A percentile compares a stretch with the other conserved stretches of the same genome.
These are phyloP conservation scores for Rhodosporidiobolus odoratus DNA, from an alignment of 768 basidiomycete species.

Conservation along the genomic window DNA sequence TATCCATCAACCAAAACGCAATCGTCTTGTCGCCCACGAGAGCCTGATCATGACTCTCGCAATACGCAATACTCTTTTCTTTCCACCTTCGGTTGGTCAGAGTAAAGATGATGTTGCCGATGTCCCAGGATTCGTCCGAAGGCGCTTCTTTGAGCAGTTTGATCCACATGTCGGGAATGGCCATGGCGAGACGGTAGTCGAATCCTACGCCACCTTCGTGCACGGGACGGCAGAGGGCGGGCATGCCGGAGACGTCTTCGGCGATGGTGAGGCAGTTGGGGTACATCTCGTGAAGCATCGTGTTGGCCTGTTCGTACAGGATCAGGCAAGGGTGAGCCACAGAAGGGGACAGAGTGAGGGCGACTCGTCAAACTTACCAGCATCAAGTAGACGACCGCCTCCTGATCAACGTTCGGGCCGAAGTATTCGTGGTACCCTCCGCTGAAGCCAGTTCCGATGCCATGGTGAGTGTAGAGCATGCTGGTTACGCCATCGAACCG, in stretches of 20 bases:
- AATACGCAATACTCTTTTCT: slow-evolving; percentile 87
- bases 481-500: slow-evolving; percentile 98
- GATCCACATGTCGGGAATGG: slow-evolving; percentile 99
- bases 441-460: slow-evolving; percentile 94
- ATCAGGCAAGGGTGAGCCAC: not conserved
- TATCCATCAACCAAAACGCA: slow-evolving; percentile 99
- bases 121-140: slow-evolving; percentile 77
- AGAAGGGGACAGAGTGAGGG: not conserved
- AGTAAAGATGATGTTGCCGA: slow-evolving; percentile 79
- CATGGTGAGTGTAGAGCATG: slow-evolving; percentile 99
- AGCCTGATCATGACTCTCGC: slow-evolving; percentile 96
- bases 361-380: slow-evolving; percentile 66
- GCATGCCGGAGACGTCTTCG: slow-evolving; percentile 99
- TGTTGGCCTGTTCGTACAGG: slow-evolving; percentile 69
- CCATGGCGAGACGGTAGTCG: slow-evolving; percentile 97
- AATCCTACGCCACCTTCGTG: slow-evolving; percentile 85
- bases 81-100: slow-evolving; percentile 79
- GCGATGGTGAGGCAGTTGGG: slow-evolving; percentile 75
- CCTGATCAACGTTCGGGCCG: slow-evolving; percentile 72
- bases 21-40: slow-evolving; percentile 97
- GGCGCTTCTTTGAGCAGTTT: slow-evolving; percentile 86
- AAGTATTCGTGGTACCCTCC: slow-evolving; percentile 99
- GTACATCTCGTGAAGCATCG: slow-evolving; percentile 74
- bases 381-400: slow-evolving; percentile 94
- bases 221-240: slow-evolving; percentile 76